phyloP scores from a whole-genome alignment of 352 stramenopile genomes.

The Hyaloperonospora brassicae region DNA sequence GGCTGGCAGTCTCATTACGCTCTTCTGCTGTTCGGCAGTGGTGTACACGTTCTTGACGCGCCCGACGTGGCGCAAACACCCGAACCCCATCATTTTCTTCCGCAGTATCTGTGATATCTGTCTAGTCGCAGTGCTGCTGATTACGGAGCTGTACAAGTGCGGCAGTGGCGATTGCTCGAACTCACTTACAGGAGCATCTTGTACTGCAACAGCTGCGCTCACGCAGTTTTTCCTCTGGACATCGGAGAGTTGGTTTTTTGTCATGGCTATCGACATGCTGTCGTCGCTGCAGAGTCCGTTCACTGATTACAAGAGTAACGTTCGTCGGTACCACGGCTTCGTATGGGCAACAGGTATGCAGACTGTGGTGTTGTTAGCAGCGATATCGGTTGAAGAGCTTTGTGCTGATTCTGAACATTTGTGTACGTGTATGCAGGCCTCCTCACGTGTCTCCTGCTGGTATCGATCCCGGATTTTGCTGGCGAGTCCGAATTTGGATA shows the following conservation, averaged over 20 bases:
- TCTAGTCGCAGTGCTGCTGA: slow-evolving; percentile 65
- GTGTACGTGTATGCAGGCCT: slow-evolving; percentile 36
- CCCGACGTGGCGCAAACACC: slow-evolving; percentile 77
- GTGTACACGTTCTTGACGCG: slow-evolving; percentile 75
- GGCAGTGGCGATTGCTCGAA: slow-evolving; percentile 28
- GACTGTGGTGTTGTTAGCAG: too few species aligned
- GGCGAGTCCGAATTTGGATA: too few species aligned
- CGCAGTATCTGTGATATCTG: slow-evolving; percentile 76
- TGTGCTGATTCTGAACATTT: too few species aligned
- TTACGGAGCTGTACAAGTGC: slow-evolving; percentile 81
- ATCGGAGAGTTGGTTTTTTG: slow-evolving; percentile 85
- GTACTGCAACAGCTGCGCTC: slow-evolving; percentile 55
- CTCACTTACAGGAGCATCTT: slow-evolving; percentile 37
- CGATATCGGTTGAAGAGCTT: too few species aligned
- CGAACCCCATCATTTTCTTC: slow-evolving; percentile 85
- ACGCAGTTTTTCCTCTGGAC: slow-evolving; percentile 85
- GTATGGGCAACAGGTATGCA: slow-evolving; percentile 64
- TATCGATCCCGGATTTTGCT: slow-evolving; percentile 68
- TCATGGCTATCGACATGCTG: slow-evolving; percentile 85
- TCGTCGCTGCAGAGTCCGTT: slow-evolving; percentile 81
- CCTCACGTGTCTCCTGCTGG: slow-evolving; percentile 56
- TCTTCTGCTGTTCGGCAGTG: slow-evolving; percentile 60
- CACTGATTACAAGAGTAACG: slow-evolving; percentile 82
- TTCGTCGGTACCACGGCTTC: slow-evolving; percentile 76
- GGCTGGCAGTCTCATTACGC: slow-evolving; percentile 66